Percentiles rank a stretch among this genome's conserved stretches.
phyloP scores from a whole-genome alignment of 257 asterid genomes.

The Nicotiana attenuata region DNA sequence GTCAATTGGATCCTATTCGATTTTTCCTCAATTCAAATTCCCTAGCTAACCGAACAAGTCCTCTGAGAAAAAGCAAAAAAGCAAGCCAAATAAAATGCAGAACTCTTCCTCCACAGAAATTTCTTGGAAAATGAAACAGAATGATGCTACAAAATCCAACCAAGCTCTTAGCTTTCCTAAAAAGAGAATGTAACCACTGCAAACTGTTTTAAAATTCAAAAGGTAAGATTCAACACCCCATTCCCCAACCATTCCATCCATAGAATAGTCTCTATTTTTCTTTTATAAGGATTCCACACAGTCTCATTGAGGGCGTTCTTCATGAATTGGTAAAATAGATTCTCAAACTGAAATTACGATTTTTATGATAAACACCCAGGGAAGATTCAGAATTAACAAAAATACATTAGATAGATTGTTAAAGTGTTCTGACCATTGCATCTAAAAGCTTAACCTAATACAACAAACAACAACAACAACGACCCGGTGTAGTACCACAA shows the following conservation, averaged over 20 bases:
- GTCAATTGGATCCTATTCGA: neutral
- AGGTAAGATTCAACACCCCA: neutral
- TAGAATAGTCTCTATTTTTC: neutral
- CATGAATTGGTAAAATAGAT: neutral
- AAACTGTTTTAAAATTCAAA: neutral
- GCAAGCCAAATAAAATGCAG: neutral
- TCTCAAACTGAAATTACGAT: neutral
- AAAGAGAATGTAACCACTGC: neutral
- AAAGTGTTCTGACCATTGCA: neutral
- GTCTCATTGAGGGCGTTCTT: neutral
- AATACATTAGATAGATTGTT: neutral
- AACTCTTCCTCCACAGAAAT: neutral
- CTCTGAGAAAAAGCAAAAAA: neutral
- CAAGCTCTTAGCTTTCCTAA: neutral
- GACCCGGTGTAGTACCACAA: no score
- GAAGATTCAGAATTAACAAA: neutral
- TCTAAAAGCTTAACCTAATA: neutral
- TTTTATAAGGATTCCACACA: neutral
- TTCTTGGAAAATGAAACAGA: neutral
- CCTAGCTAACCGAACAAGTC: neutral
- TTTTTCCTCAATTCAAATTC: neutral
- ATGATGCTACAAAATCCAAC: neutral
- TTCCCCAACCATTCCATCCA: neutral
- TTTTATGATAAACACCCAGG: neutral
- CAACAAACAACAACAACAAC: no score